Evolutionary conservation across 2,329 filamentous ascomycete species (phyloP), one percentile per base, ranked within the genome.

Genomic region (Aspergillus aculeatus): DNA sequence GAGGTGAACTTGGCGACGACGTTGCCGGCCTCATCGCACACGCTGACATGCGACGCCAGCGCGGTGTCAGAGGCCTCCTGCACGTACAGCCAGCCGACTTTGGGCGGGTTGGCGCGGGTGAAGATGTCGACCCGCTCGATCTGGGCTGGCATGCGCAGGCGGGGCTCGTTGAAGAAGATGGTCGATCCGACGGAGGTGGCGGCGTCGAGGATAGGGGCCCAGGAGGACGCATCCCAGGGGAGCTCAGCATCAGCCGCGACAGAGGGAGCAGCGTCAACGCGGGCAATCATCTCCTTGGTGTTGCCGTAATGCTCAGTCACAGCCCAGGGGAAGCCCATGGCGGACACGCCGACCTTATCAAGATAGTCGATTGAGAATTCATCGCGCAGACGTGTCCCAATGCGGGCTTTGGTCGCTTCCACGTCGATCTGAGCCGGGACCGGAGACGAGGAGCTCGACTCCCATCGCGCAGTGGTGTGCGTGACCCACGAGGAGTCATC

Each of bases 151-250:
- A 80, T 80, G 11, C 77, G 74, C 48, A 80, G 70, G 10, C 67
- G 67, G 1, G 73, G 71, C 10, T 71, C 62, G 29, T 74, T 66
- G 61, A 71, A 78, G 35, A 65, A 79, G 23, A 80, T 68, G 0
- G 75, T 73, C 0, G 77, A 78, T 2, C 75, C 77, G 3, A 80
- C 70, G 0, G 78, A 80, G 0, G 77, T 78, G 1, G 77, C 78
- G 3, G 78, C 73, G 57, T 80, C 78, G 2, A 80, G 64, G 12
- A 78, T 68, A 0, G 78, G 72, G 5, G 77, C 76, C 76, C 74
- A 78, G 2, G 74, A 77, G 0, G 58, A 23, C 1, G 54, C 16
- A 26, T 75, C 68, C 73, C 74, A 77, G 1, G 12, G 41, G 2
- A 47, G 9, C 26, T 24, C 35, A 50, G 24, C 19, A 5, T 24